Evolutionary conservation across 768 basidiomycete genomes (phyloP).

Genomic region (Suillus paluster): DNA sequence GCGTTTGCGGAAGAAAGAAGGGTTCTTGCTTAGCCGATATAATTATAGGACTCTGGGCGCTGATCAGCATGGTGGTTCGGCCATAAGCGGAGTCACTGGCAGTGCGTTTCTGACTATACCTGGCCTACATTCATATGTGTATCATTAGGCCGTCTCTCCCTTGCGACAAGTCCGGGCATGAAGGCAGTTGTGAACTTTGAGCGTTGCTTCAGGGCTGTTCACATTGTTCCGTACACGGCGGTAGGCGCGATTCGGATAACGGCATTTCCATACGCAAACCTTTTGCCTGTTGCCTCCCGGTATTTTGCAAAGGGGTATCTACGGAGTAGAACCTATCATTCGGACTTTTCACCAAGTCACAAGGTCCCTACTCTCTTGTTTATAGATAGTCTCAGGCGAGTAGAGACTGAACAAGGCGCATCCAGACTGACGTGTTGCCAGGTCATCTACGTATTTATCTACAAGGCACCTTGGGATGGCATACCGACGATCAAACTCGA

Average conservation of each 20-base stretch:
- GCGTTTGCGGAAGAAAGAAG: neutral
- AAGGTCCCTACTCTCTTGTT: neutral
- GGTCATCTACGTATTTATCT: constrained; percentile 13
- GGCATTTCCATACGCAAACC: neutral
- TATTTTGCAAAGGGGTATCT: neutral
- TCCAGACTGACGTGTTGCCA: constrained; percentile 17
- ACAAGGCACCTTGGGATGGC: constrained; percentile 23
- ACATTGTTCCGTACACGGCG: neutral
- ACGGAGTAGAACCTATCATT: neutral
- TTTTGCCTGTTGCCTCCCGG: neutral
- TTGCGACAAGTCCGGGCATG: constrained; percentile 1
- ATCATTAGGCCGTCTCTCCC: neutral
- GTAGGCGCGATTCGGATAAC: neutral
- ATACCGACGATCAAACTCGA: constrained; percentile 24
- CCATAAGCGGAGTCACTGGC: neutral
- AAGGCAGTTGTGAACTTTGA: neutral
- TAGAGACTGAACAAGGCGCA: constrained; percentile 9
- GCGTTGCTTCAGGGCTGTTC: constrained; percentile 6
- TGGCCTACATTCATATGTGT: neutral
- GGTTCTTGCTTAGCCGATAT: neutral
- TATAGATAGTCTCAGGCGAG: constrained; percentile 1
- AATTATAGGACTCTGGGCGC: neutral
- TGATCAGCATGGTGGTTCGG: neutral
- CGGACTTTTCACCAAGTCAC: neutral
- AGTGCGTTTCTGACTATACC: neutral